Evolutionary conservation across 495 filamentous ascomycete genomes (phyloP).

Genomic region (Tetracladium setigerum): DNA sequence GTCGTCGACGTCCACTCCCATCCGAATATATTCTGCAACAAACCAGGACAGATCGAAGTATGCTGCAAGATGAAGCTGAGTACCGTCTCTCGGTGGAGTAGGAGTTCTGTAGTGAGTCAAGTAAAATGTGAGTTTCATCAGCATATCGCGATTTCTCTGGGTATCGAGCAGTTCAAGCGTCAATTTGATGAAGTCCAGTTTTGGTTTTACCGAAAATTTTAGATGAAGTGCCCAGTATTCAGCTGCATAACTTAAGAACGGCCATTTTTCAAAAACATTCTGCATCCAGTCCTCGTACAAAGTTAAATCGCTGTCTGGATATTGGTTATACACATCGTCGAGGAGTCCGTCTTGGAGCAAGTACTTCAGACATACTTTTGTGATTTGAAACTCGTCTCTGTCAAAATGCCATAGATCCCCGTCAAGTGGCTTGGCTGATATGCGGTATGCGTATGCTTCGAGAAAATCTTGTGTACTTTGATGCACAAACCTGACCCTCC

Average conservation of each 20-base stretch:
- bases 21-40: neutral
- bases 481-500: neutral
- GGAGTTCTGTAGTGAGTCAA: slow-evolving; percentile 1
- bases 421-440: neutral
- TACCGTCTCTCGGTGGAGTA: neutral
- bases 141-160: neutral
- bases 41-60: slow-evolving; percentile 11
- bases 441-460: neutral
- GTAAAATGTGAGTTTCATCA: slow-evolving; percentile 8
- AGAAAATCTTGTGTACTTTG: slow-evolving; percentile 6
- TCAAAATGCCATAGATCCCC: no score
- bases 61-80: slow-evolving; percentile 5
- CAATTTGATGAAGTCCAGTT: neutral
- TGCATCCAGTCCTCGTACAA: no score
- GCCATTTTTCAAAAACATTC: no score
- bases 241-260: slow-evolving; percentile 5
- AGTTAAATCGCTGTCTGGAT: no score
- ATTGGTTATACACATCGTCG: neutral
- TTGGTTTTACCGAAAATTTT: neutral
- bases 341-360: slow-evolving; percentile 1
- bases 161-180: neutral
- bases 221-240: slow-evolving; percentile 8
- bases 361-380: slow-evolving; percentile 2
- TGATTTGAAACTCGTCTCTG: no score
- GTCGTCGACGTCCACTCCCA: neutral